These are phyloP conservation scores for Volvox carteri DNA, from an alignment of 163 green algal genomes.

Conservation along the genomic window DNA sequence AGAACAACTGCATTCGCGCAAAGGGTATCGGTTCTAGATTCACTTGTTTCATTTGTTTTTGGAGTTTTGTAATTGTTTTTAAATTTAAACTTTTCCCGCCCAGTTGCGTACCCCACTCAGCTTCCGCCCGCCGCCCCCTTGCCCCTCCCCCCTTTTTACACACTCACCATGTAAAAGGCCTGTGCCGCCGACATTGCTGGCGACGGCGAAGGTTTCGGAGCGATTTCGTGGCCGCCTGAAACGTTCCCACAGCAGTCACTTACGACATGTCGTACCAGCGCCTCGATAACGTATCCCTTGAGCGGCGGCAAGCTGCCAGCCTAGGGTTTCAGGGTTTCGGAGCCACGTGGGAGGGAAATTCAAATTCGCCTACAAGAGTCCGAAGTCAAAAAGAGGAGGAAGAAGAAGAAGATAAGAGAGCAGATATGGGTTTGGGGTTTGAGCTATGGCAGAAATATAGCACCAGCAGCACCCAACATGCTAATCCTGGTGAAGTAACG, in stretches of 20 bases:
- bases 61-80: background rate
- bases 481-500: too few species aligned
- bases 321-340: background rate
- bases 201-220: background rate
- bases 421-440: background rate
- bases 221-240: background rate
- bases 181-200: constrained; percentile 21
- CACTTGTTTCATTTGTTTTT: background rate
- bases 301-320: constrained; percentile 4
- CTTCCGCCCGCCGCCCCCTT: background rate
- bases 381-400: too few species aligned
- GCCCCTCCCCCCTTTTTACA: background rate
- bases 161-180: constrained; percentile 36
- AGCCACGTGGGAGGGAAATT: too few species aligned
- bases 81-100: too few species aligned
- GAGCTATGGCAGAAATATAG: background rate
- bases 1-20: background rate
- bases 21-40: background rate
- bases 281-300: constrained; percentile 9
- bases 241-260: background rate
- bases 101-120: background rate
- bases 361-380: too few species aligned
- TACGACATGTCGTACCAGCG: background rate
- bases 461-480: background rate
- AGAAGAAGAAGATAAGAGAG: background rate